Evolutionary conservation across 495 filamentous ascomycete species (phyloP), one percentile per base, ranked within the genome.

Genomic region (Penicillium salamii): DNA sequence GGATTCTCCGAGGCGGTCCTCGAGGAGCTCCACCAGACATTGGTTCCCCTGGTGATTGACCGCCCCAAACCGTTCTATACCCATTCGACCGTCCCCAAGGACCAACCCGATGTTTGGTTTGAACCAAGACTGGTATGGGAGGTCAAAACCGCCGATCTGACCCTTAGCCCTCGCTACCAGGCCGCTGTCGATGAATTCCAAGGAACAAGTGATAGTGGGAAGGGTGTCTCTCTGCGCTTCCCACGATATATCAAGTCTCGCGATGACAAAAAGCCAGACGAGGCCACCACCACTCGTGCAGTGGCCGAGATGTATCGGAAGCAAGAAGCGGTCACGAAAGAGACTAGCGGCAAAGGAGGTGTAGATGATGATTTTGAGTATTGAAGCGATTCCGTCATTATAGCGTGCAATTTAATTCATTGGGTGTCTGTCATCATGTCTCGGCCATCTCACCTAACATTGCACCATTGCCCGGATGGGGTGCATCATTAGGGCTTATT

Each of bases 321-420:
- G 71, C 93, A 98, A 74, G 91, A 96, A 69, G 84, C 84, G 43
- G 89, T 96, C 24, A 69, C 76, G 5, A 84, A 78, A 51, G 72
- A 74, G 40, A 63, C 33, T 34, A 78, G 91, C 58, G 85, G 73
- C 45, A 91, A 91, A 68, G 84, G 81, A 2, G 84, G 84, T 11
- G 91, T 91, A 44, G 93, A 98, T 78, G 95, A 97, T 78, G 90
- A 97, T 71, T 98, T 96, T 71, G 93, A 98, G 73, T 98, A 98
- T 72, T 98, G 49, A 66, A 44, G 21, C 37, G 33, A 33, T 41
- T 44, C 43, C 23, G 28, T 41, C 35, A 40, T 17, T 24, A 41
- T 38, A 48, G 46, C 46, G 11, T 40, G 31, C 32, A 46, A 48
- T 39, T 48, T 8, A 31, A 32, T 47, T 48, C 17, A 39, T 48